A percentile compares a stretch with the other conserved stretches of the same genome.
Conservation (phyloP, 2,329 filamentous ascomycete genomes). For the Paracamarosporium sp. region DNA sequence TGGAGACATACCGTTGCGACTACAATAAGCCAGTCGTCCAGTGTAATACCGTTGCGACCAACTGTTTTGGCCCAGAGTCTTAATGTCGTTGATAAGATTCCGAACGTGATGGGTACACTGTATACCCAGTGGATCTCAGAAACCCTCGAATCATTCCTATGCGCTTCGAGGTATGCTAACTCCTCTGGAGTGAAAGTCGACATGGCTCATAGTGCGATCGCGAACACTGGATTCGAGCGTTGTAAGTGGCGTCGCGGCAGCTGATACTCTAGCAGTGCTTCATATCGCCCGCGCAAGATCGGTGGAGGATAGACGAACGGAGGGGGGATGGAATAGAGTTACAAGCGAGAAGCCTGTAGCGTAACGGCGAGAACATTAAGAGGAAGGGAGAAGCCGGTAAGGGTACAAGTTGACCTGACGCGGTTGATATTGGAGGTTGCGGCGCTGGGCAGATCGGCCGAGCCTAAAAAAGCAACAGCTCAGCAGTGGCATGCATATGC, state of each 20-base stretch:
- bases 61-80: slow-evolving; percentile 37
- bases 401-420: slow-evolving; percentile 6
- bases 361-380: not conserved
- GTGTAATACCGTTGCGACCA: slow-evolving; percentile 39
- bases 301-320: not conserved
- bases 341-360: slow-evolving; percentile 5
- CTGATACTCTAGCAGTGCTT: slow-evolving; percentile 17
- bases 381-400: slow-evolving; percentile 11
- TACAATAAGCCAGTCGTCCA: slow-evolving; percentile 41
- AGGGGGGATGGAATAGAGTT: slow-evolving; percentile 1
- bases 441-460: slow-evolving; percentile 9
- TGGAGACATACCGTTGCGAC: slow-evolving; percentile 34
- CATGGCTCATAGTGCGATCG: slow-evolving; percentile 17
- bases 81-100: slow-evolving; percentile 30
- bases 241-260: slow-evolving; percentile 19
- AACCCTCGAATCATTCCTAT: slow-evolving; percentile 35
- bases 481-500: slow-evolving; percentile 9
- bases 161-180: slow-evolving; percentile 36
- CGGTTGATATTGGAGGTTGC: slow-evolving; percentile 11
- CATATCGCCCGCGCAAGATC: slow-evolving; percentile 16
- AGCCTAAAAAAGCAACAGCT: slow-evolving; percentile 14
- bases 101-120: slow-evolving; percentile 36
- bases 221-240: not conserved
- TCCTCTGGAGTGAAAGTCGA: slow-evolving; percentile 37
- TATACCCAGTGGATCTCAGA: slow-evolving; percentile 40